Evolutionary conservation across 805 yeast genomes (phyloP).

Genomic region (Priceomyces carsonii): DNA sequence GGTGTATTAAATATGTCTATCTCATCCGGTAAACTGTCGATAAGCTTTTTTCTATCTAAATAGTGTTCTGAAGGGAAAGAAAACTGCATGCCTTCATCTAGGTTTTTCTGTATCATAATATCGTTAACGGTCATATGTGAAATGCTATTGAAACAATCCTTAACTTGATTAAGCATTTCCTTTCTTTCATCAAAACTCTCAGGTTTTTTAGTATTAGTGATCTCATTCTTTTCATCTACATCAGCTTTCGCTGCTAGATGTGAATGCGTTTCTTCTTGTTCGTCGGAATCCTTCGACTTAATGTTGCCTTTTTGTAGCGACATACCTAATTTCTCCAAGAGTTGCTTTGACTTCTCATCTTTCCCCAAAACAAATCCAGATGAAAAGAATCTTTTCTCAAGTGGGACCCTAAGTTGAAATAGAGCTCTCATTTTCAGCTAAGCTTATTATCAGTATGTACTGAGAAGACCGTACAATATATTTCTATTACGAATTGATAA

Average conservation of each 20-base stretch:
- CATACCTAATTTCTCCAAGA: slow-evolving; percentile 32
- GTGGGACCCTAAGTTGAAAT: not conserved
- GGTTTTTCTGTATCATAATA: slow-evolving; percentile 31
- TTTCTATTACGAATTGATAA: too few relatives aligned
- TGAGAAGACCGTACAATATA: too few relatives aligned
- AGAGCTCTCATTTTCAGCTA: slow-evolving; percentile 3
- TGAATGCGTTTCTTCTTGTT: slow-evolving; percentile 3
- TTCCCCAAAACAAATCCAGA: slow-evolving; percentile 5
- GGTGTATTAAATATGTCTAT: slow-evolving; percentile 34
- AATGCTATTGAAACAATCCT: slow-evolving; percentile 23
- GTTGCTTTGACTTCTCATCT: slow-evolving; percentile 24
- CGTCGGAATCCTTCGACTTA: slow-evolving; percentile 9
- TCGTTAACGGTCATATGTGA: slow-evolving; percentile 41
- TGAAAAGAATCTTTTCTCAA: slow-evolving; percentile 2
- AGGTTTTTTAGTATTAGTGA: not conserved
- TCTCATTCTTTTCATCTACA: slow-evolving; percentile 1
- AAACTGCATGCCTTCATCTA: slow-evolving; percentile 37
- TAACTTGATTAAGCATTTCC: slow-evolving; percentile 4
- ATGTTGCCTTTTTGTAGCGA: slow-evolving; percentile 34
- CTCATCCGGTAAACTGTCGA: slow-evolving; percentile 36
- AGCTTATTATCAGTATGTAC: too few relatives aligned
- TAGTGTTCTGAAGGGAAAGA: slow-evolving; percentile 35
- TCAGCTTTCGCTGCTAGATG: not conserved
- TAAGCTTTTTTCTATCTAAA: slow-evolving; percentile 30
- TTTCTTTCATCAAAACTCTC: slow-evolving; percentile 3